Percentiles rank a stretch among this genome's conserved stretches.
These are phyloP conservation scores for Coffea canephora DNA, from an alignment of 257 asterid genomes.

Conservation along the genomic window DNA sequence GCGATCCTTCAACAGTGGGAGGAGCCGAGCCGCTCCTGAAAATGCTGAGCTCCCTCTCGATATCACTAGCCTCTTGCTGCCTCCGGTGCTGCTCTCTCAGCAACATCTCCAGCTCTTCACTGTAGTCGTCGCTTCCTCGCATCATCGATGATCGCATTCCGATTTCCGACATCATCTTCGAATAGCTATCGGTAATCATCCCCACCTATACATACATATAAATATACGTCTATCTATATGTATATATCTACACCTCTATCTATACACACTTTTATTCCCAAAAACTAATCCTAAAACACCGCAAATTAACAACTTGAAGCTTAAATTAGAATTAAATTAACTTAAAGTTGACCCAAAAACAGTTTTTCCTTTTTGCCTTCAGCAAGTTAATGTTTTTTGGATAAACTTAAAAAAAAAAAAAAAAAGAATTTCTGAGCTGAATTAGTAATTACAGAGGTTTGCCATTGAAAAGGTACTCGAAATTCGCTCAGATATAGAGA, in stretches of 20 bases:
- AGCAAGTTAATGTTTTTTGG: neutral
- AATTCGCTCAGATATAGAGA: constrained; percentile 3
- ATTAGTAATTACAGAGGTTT: constrained; percentile 6
- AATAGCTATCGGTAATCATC: constrained; percentile 45
- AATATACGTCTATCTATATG: neutral
- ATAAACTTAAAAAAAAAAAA: neutral
- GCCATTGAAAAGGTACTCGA: constrained; percentile 1
- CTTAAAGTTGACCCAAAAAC: neutral
- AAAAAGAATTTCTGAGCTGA: constrained; percentile 3
- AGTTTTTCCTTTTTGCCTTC: neutral
- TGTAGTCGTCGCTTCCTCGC: constrained; percentile 34
- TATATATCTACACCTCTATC: neutral
- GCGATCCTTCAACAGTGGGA: constrained; percentile 57
- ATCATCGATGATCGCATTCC: constrained; percentile 44
- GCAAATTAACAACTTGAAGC: neutral
- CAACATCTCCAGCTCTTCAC: constrained; percentile 50
- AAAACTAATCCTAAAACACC: neutral
- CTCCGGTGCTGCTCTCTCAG: constrained; percentile 38
- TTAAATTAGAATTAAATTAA: constrained; percentile 11
- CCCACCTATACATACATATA: constrained; percentile 17
- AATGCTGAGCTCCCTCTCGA: constrained; percentile 48
- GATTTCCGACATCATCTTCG: constrained; percentile 47
- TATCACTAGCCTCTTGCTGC: constrained; percentile 40
- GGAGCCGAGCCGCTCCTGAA: constrained; percentile 73
- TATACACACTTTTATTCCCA: neutral